Base-by-base conservation (phyloP, 2,329 filamentous ascomycete species). In the Thelonectria olida region DNA sequence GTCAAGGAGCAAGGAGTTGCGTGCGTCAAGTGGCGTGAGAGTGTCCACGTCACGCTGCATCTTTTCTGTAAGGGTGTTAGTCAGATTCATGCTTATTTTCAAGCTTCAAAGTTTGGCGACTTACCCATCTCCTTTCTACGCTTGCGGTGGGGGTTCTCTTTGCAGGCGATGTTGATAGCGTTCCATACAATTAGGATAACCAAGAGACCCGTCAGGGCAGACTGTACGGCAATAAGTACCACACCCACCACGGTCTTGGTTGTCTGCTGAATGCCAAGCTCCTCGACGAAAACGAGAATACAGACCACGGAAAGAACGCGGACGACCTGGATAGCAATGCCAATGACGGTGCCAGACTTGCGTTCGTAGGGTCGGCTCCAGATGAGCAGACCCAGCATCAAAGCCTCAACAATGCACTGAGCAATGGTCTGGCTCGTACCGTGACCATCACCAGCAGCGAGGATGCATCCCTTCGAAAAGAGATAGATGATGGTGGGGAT, bases 171-270 rank as follows among this genome's bases (percentile, higher is more conserved):
- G 70, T 92, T 91, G 73, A 97, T 88, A 47, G 92, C 92, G 74
- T 98, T 98, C 81, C 94, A 92, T 10, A 87, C 86, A 69, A 99
- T 97, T 27, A 98, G 84, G 52, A 98, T 91, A 4, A 92, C 94
- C 58, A 99, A 83, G 22, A 93, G 78, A 63, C 86, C 93, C 6
- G 94, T 97, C 67, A 99, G 81, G 0, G 90, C 86, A 0, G 92
- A 92, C 79, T 99, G 96, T 5, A 98, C 85, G n/a, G 90, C 92
- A 67, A 98, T 96, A 61, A 99, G 85, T 15, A 93, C 92, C n/a
- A 98, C 88, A 56, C 96, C 96, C 15, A 92, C 95, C 50, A 98
- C 87, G 0, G 96, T 98, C 82, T 97, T 93, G 9, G 95, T 97
- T 9, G 94, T 97, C 77, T 97, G 90, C 6, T 89, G 85, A 68